Evolutionary conservation across 2,329 filamentous ascomycete genomes (phyloP), one percentile per base, ranked within the genome.

Genomic region (Epichloe brachyelytri): DNA sequence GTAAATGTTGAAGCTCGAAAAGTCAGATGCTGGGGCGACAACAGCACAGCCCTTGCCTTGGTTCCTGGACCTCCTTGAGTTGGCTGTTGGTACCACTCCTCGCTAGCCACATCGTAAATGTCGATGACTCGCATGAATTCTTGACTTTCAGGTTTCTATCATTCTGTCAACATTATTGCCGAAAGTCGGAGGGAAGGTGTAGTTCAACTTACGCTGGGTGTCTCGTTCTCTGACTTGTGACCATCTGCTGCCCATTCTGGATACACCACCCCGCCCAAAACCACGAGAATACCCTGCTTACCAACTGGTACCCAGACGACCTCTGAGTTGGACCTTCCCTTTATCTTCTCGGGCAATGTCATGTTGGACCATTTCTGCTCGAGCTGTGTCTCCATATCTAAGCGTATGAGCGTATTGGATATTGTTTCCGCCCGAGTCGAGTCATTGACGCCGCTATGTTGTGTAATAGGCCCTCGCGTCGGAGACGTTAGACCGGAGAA

Each of bases 231-330:
- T 1, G 67, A 69, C 38, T 55, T 52, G 3, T 55, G 54, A 19
- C 19, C 56, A 8, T n/a, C 38, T 20, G 55, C 54, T 0, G 59
- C 57, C 65, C 74, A 82, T 22, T 76, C 70, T 0, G 82, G 81
- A 60, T 78, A 72, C 0, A 73, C 78, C 2, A 87, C 88, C 12
- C 88, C 88, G 6, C 86, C 87, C 0, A 95, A 69, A 3, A 85
- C 85, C 1, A 95, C 74, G 8, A 95, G 71, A 43, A 93, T 82
- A 1, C 88, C 88, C 58, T 88, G 72, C 15, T 77, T 69, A 3
- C 87, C 86, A 43, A 89, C 86, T 1, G 88, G 88, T 1, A 95
- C 75, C 83, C 84, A 88, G 1, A 85, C 80, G 1, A 85, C 68
- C 52, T 85, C 82, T 0, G 82, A 73, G 56, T 77, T 80, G 4